Conservation (phyloP, 169 alveolate genomes). For the Plasmodium malariae region DNA sequence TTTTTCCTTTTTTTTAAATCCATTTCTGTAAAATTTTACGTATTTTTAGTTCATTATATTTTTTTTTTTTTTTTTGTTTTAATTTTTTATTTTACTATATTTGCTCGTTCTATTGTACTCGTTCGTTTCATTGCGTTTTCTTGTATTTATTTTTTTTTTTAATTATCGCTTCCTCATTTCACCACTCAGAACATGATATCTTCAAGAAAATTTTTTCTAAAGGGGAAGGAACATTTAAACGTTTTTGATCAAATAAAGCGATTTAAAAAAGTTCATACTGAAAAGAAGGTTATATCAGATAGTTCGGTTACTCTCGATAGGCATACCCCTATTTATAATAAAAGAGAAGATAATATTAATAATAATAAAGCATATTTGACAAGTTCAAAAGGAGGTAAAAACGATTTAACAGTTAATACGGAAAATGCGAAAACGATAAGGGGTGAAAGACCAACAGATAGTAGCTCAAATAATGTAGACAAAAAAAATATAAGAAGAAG, state of each 20-base stretch:
- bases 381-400: neutral
- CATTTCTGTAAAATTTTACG: too few species aligned
- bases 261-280: neutral
- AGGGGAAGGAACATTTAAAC: conserved; percentile 6
- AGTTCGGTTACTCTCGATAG: conserved; percentile 3
- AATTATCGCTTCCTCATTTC: neutral
- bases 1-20: too few species aligned
- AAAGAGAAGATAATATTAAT: neutral
- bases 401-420: neutral
- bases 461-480: neutral
- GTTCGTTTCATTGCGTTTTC: neutral
- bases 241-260: conserved; percentile 21
- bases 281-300: conserved; percentile 6
- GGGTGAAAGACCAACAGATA: neutral
- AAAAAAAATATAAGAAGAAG: neutral
- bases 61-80: too few species aligned
- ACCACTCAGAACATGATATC: conserved; percentile 15
- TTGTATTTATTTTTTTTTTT: neutral
- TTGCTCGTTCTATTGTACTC: neutral
- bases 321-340: neutral
- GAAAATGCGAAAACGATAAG: neutral
- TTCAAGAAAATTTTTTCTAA: neutral
- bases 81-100: neutral
- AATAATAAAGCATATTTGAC: neutral
- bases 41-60: too few species aligned